phyloP scores from a whole-genome alignment of 306 rosid genomes.

The Prunus salicina region DNA sequence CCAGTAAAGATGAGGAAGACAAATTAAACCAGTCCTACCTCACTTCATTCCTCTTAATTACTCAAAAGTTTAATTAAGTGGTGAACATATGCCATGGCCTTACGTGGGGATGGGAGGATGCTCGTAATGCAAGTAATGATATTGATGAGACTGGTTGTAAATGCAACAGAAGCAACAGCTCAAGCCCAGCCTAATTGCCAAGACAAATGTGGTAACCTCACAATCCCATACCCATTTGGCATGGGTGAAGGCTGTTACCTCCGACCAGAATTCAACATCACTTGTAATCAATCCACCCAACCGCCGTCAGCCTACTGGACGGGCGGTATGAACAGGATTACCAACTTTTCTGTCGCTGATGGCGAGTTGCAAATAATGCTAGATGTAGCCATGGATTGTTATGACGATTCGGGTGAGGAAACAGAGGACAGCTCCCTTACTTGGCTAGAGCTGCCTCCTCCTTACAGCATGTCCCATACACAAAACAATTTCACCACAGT shows the following conservation, averaged over 20 bases:
- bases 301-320: not conserved
- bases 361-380: not conserved
- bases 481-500: not conserved
- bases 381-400: not conserved
- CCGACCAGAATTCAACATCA: not conserved
- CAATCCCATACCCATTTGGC: conserved; percentile 17
- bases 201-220: conserved; percentile 1
- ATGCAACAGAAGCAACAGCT: not conserved
- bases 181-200: conserved; percentile 1
- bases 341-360: not conserved
- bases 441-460: not conserved
- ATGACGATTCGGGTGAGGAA: not conserved
- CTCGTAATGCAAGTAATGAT: not conserved
- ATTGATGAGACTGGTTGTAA: not conserved
- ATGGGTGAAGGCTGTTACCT: not conserved
- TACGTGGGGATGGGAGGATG: not conserved
- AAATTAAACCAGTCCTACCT: too few species aligned
- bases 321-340: not conserved
- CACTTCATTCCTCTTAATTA: too few species aligned
- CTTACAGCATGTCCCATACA: conserved; percentile 1
- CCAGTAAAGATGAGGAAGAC: too few species aligned
- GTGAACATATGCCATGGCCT: too few species aligned
- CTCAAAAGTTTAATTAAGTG: too few species aligned
- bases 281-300: not conserved
- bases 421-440: not conserved